Conservation (phyloP, 2,329 filamentous ascomycete species). For the Clathrospora elynae region DNA sequence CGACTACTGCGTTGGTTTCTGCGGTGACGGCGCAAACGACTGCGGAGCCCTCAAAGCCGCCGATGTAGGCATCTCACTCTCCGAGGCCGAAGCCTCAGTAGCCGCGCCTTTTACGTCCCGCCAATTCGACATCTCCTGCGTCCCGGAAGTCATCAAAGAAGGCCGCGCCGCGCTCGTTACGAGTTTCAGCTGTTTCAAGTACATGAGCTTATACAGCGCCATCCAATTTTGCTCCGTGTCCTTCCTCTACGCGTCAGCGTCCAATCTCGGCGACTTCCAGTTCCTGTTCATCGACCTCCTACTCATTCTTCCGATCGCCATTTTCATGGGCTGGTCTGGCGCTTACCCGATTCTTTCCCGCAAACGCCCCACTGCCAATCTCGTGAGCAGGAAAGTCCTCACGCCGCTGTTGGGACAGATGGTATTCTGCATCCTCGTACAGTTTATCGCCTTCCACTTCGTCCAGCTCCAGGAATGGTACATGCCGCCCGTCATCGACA, state of each 20-base stretch:
- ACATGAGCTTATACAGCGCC: conserved; percentile 98
- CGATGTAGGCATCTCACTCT: conserved; percentile 95
- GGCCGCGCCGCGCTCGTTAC: conserved; percentile 95
- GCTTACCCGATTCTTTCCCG: conserved; percentile 76
- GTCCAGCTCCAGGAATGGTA: conserved; percentile 85
- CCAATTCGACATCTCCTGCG: conserved; percentile 94
- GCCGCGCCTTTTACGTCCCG: conserved; percentile 97
- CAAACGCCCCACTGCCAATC: conserved; percentile 87
- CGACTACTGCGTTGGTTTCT: conserved; percentile 94
- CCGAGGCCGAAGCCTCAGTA: conserved; percentile 95
- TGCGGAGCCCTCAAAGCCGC: conserved; percentile 96
- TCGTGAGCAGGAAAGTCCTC: conserved; percentile 91
- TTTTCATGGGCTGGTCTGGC: conserved; percentile 98
- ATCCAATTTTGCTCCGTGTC: conserved; percentile 98
- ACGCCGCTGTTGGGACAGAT: conserved; percentile 91
- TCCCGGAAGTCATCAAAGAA: conserved; percentile 89
- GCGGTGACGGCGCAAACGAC: conserved; percentile 96
- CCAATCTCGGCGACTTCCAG: conserved; percentile 96
- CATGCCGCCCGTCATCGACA: conserved; percentile 75
- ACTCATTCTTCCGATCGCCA: conserved; percentile 91
- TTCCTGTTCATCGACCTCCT: conserved; percentile 94
- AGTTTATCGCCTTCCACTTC: conserved; percentile 72
- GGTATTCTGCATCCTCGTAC: conserved; percentile 74
- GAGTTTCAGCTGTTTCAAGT: conserved; percentile 99
- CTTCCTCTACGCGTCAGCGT: conserved; percentile 92